Percentiles rank a stretch among this genome's conserved stretches.
These are phyloP conservation scores for Sanghuangporus weigelae DNA, from an alignment of 1,284 basidiomycete genomes.

Conservation along the genomic window DNA sequence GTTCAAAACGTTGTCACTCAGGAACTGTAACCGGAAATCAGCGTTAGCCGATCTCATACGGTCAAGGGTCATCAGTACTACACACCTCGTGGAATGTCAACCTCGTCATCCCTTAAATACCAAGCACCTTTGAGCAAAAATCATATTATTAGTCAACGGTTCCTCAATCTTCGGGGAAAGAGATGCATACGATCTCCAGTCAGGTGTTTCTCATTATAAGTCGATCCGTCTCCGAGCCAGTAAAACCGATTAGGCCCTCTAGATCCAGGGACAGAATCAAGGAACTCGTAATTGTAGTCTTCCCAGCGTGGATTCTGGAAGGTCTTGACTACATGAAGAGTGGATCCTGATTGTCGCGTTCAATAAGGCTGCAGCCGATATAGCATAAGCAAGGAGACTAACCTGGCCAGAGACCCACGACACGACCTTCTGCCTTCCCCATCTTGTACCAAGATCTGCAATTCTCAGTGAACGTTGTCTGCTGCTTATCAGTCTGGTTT, in stretches of 20 bases:
- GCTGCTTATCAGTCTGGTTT: not conserved
- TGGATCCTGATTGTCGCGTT: not conserved
- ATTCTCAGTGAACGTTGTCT: constrained; percentile 55
- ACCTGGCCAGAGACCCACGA: constrained; percentile 59
- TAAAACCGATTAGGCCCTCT: constrained; percentile 41
- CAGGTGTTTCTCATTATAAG: constrained; percentile 37
- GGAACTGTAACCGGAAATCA: no score
- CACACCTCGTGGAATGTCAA: constrained; percentile 36
- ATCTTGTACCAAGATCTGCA: constrained; percentile 66
- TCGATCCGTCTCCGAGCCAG: constrained; percentile 56
- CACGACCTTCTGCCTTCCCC: constrained; percentile 50
- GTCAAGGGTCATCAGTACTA: not conserved
- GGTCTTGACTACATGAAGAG: constrained; percentile 36
- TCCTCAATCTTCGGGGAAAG: no score
- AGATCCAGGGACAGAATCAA: constrained; percentile 28
- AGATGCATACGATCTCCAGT: constrained; percentile 44
- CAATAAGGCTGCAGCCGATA: not conserved
- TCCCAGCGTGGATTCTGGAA: constrained; percentile 59
- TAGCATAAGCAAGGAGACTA: not conserved
- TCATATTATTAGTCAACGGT: not conserved
- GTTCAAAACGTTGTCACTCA: no score
- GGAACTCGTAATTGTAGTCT: constrained; percentile 50
- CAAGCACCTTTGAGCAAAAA: constrained; percentile 41
- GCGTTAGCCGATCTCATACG: no score
- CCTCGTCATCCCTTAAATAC: constrained; percentile 39